These are phyloP conservation scores for Isatis lusitanica DNA, from an alignment of 441 rosid species.

Conservation along the genomic window DNA sequence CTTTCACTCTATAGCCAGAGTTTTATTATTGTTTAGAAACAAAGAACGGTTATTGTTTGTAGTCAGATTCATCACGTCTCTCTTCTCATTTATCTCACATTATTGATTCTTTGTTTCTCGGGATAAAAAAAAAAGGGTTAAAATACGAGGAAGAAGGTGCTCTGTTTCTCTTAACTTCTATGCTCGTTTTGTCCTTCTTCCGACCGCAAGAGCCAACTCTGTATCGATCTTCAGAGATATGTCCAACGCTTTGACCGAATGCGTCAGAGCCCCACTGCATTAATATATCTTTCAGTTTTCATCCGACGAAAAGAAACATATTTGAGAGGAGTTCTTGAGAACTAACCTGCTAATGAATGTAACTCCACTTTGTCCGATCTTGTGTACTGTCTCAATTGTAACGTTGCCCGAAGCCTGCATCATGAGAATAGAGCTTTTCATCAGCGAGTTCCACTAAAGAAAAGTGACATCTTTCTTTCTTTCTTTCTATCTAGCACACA, in stretches of 20 bases:
- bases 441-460: not conserved
- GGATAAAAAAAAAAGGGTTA: not conserved
- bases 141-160: not conserved
- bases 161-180: constrained; percentile 28
- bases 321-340: not conserved
- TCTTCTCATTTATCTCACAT: constrained; percentile 3
- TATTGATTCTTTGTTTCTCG: constrained; percentile 1
- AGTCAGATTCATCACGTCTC: not conserved
- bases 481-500: not conserved
- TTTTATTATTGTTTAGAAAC: not conserved
- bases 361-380: constrained; percentile 93
- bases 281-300: not conserved
- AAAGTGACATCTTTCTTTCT: not conserved
- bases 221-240: constrained; percentile 92
- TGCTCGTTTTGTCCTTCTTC: constrained; percentile 88
- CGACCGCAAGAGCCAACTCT: constrained; percentile 84
- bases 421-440: not conserved
- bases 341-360: constrained; percentile 82
- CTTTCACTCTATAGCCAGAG: not conserved
- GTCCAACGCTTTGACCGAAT: constrained; percentile 89
- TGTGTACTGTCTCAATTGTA: constrained; percentile 82
- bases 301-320: not conserved
- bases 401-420: constrained; percentile 92
- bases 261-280: constrained; percentile 86
- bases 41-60: not conserved